Evolutionary conservation across 1,284 basidiomycete species (phyloP).

Genomic region (Sporisorium iseilematis-ciliati): DNA sequence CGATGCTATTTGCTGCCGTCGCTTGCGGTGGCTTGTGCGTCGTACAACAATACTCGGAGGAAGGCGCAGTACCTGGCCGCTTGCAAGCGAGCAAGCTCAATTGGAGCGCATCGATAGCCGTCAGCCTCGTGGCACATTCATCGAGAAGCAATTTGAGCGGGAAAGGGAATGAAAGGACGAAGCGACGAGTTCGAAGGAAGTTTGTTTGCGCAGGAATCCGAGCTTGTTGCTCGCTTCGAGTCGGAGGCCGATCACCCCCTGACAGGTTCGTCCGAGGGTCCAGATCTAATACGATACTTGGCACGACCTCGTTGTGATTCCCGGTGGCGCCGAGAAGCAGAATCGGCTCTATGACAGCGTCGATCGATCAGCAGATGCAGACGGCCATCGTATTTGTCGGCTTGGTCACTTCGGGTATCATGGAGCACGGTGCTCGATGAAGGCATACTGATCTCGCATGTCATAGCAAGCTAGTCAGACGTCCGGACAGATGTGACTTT

Average conservation of each 20-base stretch:
- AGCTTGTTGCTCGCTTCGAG: constrained; percentile 14
- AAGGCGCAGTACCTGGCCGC: too few relatives aligned
- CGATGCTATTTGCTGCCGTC: not conserved
- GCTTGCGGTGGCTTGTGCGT: not conserved
- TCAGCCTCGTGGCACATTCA: not conserved
- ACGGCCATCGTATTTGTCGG: not conserved
- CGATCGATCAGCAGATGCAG: not conserved
- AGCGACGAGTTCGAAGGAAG: too few relatives aligned
- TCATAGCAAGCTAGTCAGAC: not conserved
- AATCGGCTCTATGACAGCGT: constrained; percentile 1
- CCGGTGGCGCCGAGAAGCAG: too few relatives aligned
- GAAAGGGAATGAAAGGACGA: not conserved
- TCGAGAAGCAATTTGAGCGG: not conserved
- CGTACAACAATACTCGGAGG: too few relatives aligned
- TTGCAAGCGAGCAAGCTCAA: too few relatives aligned
- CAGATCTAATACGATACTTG: not conserved
- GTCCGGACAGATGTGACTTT: constrained; percentile 6
- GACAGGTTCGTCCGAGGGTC: constrained; percentile 15
- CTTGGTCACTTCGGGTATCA: not conserved
- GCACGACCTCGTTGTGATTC: not conserved
- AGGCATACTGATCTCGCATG: not conserved
- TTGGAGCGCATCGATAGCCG: not conserved
- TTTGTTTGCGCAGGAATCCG: not conserved
- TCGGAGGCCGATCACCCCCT: constrained; percentile 13
- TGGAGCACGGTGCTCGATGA: not conserved